These are phyloP conservation scores for Penicillium samsonianum DNA, from an alignment of 495 filamentous ascomycete genomes.

Conservation along the genomic window DNA sequence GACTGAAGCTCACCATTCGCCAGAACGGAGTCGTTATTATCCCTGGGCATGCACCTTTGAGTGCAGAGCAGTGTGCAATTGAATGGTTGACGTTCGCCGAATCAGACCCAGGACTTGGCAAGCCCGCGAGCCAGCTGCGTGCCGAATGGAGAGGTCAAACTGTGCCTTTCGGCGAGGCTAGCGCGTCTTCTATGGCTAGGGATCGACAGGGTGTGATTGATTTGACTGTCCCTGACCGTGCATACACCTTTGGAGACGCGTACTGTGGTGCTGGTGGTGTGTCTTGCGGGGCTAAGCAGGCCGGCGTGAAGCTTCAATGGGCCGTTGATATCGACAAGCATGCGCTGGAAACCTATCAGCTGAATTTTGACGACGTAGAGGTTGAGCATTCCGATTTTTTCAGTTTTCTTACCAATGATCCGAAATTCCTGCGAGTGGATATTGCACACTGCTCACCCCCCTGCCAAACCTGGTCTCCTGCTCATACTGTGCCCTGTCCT, in stretches of 20 bases:
- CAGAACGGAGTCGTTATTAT: constrained; percentile 2
- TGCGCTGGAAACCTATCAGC: constrained; percentile 57
- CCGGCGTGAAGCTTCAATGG: constrained; percentile 61
- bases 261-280: constrained; percentile 80
- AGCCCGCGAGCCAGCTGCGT: constrained; percentile 23
- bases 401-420: constrained; percentile 31
- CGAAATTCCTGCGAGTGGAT: constrained; percentile 54
- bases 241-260: constrained; percentile 67
- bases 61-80: constrained; percentile 22
- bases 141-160: constrained; percentile 34
- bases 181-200: not conserved
- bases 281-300: constrained; percentile 64
- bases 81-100: constrained; percentile 34
- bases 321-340: constrained; percentile 60
- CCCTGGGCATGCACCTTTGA: not conserved
- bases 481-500: constrained; percentile 63
- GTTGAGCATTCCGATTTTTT: constrained; percentile 27
- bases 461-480: constrained; percentile 79
- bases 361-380: constrained; percentile 63
- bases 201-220: constrained; percentile 24
- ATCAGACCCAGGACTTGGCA: constrained; percentile 18
- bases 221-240: constrained; percentile 20
- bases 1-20: constrained; percentile 27
- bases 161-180: constrained; percentile 28
- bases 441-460: constrained; percentile 81